Evolutionary conservation across 257 asterid species (phyloP).

Genomic region (Leonotis leonurus): DNA sequence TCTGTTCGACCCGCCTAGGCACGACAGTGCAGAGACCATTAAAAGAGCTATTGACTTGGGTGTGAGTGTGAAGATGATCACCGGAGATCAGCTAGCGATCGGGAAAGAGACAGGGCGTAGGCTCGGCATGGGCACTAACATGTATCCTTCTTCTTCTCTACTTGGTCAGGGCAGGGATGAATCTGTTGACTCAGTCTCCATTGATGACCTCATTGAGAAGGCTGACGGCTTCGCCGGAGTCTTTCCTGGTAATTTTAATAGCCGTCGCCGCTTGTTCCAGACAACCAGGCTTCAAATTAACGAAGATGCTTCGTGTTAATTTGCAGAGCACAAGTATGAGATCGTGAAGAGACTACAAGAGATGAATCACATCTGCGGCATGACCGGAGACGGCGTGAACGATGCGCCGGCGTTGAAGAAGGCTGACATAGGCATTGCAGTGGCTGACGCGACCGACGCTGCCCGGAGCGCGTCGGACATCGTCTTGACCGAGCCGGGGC

Average conservation of each 20-base stretch:
- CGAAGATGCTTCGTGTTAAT: too few relatives aligned
- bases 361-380: conserved; percentile 73
- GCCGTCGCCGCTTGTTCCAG: too few relatives aligned
- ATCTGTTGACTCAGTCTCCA: conserved; percentile 44
- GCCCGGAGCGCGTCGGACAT: conserved; percentile 87
- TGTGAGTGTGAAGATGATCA: conserved; percentile 65
- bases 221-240: conserved; percentile 94
- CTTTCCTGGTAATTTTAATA: conserved; percentile 48
- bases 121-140: conserved; percentile 85
- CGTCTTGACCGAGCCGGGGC: conserved; percentile 76
- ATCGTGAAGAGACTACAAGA: conserved; percentile 74
- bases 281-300: too few relatives aligned
- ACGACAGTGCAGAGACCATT: conserved; percentile 69
- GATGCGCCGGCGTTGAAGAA: conserved; percentile 80
- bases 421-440: conserved; percentile 85
- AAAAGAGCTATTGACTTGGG: conserved; percentile 58
- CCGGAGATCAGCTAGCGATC: conserved; percentile 82
- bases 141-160: conserved; percentile 79
- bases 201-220: conserved; percentile 65
- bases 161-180: conserved; percentile 59
- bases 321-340: conserved; percentile 72
- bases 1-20: conserved; percentile 66
- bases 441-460: conserved; percentile 79
- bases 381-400: conserved; percentile 93
- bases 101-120: conserved; percentile 80